Evolutionary conservation across 108 stramenopile species (phyloP).

Genomic region (Cyclotella baltica): DNA sequence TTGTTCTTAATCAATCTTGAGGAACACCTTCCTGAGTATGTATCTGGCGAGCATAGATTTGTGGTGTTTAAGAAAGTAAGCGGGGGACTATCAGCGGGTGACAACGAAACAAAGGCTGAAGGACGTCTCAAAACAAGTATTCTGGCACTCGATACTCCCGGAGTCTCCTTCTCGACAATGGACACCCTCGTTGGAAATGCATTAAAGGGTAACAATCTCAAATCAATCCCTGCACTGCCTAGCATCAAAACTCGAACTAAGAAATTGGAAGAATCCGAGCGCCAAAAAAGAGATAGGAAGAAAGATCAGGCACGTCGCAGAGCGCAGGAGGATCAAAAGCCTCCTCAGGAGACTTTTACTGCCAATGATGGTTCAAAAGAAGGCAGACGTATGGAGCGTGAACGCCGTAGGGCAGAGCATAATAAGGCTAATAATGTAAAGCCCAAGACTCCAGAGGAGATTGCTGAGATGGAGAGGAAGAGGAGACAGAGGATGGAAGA

Average conservation of each 20-base stretch:
- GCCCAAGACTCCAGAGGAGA: constrained; percentile 87
- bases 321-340: constrained; percentile 43
- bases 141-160: constrained; percentile 54
- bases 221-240: constrained; percentile 68
- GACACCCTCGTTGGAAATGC: constrained; percentile 66
- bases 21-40: constrained; percentile 77
- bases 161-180: constrained; percentile 73
- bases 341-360: constrained; percentile 43
- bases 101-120: constrained; percentile 54
- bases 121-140: constrained; percentile 77
- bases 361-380: constrained; percentile 80
- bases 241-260: constrained; percentile 85
- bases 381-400: constrained; percentile 83
- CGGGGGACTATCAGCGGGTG: constrained; percentile 55
- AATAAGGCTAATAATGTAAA: constrained; percentile 63
- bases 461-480: constrained; percentile 82
- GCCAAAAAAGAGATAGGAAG: constrained; percentile 76
- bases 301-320: constrained; percentile 59
- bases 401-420: constrained; percentile 81
- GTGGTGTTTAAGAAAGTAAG: constrained; percentile 84
- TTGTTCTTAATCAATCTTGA: constrained; percentile 82
- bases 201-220: constrained; percentile 52
- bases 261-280: constrained; percentile 80
- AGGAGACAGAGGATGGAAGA: constrained; percentile 85
- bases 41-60: constrained; percentile 79